Evolutionary conservation across 2,329 filamentous ascomycete genomes (phyloP), one percentile per base, ranked within the genome.

Genomic region (Colletotrichum costaricense): DNA sequence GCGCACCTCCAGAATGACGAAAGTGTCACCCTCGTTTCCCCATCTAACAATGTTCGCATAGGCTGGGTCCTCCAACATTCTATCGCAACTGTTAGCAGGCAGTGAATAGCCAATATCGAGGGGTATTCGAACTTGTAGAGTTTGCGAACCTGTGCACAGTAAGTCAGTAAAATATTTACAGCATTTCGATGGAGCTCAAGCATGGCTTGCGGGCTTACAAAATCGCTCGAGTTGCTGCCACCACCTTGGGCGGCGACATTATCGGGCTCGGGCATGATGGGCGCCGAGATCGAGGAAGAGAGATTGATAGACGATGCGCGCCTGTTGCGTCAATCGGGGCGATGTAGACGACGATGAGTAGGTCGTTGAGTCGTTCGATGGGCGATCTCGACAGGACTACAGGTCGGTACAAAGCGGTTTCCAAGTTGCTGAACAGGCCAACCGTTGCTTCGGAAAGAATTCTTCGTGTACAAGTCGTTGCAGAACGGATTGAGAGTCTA

Each of bases 41-140:
- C 97, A 99, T 84, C 96, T 90, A 62, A 98, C 97, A 74, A 98
- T 95, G 74, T 93, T 93, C 78, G 95, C 92, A 82, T 99, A 97
- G 66, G 94, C 93, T 46, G 95, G 95, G 80, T 97, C 97, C 84
- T 98, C 96, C 79, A 99, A 88, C 97, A 99, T 99, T 82, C 95
- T 97, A 81, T 73, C 67, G 74, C 73, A 77, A 72, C 76, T 65
- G 75, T 82, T 72, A 84, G 83, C 77, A 77, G 78, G 75, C 80
- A 65, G 42, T 60, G 65, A 35, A 52, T 54, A 63, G 73, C 46
- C 8, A 28, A 33, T 63, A 30, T 68, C 55, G 57, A 58, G 67
- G 60, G 76, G 66, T 73, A 70, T 75, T 84, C 89, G 85, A 92
- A 98, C 96, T 98, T 97, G 89, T 98, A 98, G 77, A 98, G 88